A percentile compares a stretch with the other conserved stretches of the same genome.
Evolutionary conservation across 108 stramenopile species (phyloP).

Genomic region (Ochromonas danica): DNA sequence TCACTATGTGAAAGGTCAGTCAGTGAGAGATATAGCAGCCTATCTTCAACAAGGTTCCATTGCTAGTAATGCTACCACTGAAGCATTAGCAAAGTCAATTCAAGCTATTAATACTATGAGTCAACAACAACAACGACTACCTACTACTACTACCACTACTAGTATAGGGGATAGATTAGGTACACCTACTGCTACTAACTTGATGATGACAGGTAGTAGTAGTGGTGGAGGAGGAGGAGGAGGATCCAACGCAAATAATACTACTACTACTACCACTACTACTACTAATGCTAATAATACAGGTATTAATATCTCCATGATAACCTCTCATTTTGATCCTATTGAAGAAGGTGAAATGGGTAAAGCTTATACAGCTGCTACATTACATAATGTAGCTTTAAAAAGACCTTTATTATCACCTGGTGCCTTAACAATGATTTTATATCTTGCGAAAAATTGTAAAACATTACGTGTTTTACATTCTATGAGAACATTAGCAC

Average conservation of each 20-base stretch:
- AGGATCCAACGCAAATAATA: background rate
- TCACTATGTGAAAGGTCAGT: too few species aligned
- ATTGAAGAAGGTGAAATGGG: background rate
- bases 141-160: too few species aligned
- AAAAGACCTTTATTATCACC: background rate
- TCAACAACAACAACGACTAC: too few species aligned
- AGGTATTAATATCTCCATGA: too few species aligned
- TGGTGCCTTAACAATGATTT: background rate
- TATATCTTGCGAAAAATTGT: background rate
- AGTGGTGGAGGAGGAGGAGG: background rate
- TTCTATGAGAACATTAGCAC: background rate
- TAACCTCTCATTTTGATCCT: background rate
- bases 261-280: background rate
- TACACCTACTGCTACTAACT: too few species aligned
- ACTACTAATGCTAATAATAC: background rate
- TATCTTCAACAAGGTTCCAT: too few species aligned
- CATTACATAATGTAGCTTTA: constrained; percentile 1
- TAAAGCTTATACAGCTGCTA: background rate
- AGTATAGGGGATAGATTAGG: too few species aligned
- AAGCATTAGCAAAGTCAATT: too few species aligned
- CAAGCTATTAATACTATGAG: too few species aligned
- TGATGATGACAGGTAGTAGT: too few species aligned
- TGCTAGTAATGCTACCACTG: too few species aligned
- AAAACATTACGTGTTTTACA: constrained; percentile 23
- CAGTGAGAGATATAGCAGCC: too few species aligned